A percentile compares a stretch with the other conserved stretches of the same genome.
These are phyloP conservation scores for Teunomyces pallodes DNA, from an alignment of 805 yeast species.

Conservation along the genomic window DNA sequence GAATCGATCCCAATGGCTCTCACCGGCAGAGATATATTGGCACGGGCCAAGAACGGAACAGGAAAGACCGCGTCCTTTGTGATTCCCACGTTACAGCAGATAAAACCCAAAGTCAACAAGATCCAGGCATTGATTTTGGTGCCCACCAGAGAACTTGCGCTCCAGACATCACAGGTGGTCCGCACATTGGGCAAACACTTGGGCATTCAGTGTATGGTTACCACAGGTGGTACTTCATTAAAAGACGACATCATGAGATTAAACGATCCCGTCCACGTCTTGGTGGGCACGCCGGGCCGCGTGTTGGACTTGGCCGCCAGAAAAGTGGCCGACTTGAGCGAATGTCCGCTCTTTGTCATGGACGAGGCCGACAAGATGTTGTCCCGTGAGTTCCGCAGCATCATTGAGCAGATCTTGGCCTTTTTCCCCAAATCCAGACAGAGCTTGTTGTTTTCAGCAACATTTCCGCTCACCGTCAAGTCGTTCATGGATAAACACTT, in stretches of 20 bases:
- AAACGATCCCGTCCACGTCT: slow-evolving; percentile 86
- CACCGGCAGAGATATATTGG: slow-evolving; percentile 92
- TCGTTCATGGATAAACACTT: slow-evolving; percentile 88
- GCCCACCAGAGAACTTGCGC: slow-evolving; percentile 96
- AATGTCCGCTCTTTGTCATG: slow-evolving; percentile 88
- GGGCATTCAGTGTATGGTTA: slow-evolving; percentile 91
- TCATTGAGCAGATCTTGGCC: slow-evolving; percentile 80
- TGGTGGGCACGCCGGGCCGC: slow-evolving; percentile 98
- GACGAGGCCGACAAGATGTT: slow-evolving; percentile 99
- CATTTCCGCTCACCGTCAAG: slow-evolving; percentile 93
- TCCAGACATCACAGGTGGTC: slow-evolving; percentile 96
- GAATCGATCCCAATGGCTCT: slow-evolving; percentile 95
- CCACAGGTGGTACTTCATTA: slow-evolving; percentile 95
- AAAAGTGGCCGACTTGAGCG: slow-evolving; percentile 79
- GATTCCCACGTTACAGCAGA: slow-evolving; percentile 86
- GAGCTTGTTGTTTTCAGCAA: slow-evolving; percentile 87
- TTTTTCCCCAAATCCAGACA: slow-evolving; percentile 73
- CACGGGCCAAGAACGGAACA: slow-evolving; percentile 97
- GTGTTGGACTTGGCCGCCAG: slow-evolving; percentile 91
- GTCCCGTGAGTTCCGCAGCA: slow-evolving; percentile 81
- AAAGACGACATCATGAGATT: slow-evolving; percentile 93
- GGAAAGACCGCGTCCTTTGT: slow-evolving; percentile 98
- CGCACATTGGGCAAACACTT: slow-evolving; percentile 93
- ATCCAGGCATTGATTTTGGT: slow-evolving; percentile 92
- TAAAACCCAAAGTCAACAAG: slow-evolving; percentile 78